These are phyloP conservation scores for Xanthoconium separans DNA, from an alignment of 1,284 basidiomycete genomes.

Conservation along the genomic window DNA sequence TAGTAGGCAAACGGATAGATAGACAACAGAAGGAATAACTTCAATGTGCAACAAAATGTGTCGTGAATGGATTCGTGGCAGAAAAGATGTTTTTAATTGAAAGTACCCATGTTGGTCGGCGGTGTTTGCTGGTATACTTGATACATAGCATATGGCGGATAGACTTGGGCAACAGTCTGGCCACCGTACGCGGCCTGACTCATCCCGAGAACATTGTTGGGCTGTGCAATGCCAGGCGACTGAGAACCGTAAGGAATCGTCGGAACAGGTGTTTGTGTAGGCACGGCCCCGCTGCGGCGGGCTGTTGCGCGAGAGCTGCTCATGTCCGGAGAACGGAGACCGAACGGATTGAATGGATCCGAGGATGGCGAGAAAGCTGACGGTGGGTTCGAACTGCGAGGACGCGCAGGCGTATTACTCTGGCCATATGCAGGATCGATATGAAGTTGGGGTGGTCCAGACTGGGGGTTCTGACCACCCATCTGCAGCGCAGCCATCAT, in stretches of 20 bases:
- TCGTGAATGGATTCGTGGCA: constrained; percentile 37
- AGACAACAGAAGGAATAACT: constrained; percentile 34
- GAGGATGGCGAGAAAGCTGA: constrained; percentile 60
- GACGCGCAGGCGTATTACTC: constrained; percentile 35
- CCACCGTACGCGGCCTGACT: constrained; percentile 61
- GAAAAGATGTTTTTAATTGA: constrained; percentile 53
- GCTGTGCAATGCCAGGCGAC: constrained; percentile 56
- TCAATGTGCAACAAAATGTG: constrained; percentile 34
- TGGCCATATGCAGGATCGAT: constrained; percentile 62
- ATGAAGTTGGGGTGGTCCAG: constrained; percentile 70
- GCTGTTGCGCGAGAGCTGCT: constrained; percentile 46
- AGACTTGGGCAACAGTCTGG: constrained; percentile 65
- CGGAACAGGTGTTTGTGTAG: constrained; percentile 40
- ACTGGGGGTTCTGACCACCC: constrained; percentile 80
- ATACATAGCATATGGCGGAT: constrained; percentile 76
- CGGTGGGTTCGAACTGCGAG: constrained; percentile 50
- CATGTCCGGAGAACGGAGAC: constrained; percentile 60
- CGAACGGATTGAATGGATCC: constrained; percentile 78
- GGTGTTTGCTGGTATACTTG: constrained; percentile 74
- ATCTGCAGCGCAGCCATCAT: constrained; percentile 88
- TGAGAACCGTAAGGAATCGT: constrained; percentile 57
- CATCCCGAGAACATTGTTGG: constrained; percentile 60
- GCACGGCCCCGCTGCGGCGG: constrained; percentile 49
- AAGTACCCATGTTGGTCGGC: constrained; percentile 69
- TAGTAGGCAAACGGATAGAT: constrained; percentile 30